These are phyloP conservation scores for Geotrichum candidum DNA, from an alignment of 1,139 yeast genomes.

Conservation along the genomic window DNA sequence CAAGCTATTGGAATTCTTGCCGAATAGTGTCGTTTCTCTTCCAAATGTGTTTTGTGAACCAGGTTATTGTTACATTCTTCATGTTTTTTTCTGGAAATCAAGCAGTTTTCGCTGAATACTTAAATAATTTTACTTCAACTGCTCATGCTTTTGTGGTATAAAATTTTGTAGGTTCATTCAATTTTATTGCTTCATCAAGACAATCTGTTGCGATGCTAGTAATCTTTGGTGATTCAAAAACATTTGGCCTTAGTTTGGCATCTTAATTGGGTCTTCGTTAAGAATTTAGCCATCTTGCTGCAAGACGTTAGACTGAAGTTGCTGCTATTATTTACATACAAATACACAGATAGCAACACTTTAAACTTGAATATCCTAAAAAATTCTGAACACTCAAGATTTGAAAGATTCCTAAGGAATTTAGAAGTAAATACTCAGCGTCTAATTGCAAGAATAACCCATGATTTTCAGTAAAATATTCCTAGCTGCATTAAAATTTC, in stretches of 20 bases:
- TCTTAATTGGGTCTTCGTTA: not conserved
- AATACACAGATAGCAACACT: too few species aligned
- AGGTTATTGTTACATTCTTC: not conserved
- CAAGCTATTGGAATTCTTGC: not conserved
- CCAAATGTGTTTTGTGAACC: not conserved
- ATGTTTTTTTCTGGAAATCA: not conserved
- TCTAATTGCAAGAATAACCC: too few species aligned
- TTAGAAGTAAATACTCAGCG: too few species aligned
- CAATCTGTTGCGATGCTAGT: not conserved
- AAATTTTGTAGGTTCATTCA: not conserved
- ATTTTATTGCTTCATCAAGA: not conserved
- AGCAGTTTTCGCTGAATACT: not conserved
- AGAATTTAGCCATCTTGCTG: not conserved
- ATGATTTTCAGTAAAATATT: too few species aligned
- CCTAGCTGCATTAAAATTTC: too few species aligned
- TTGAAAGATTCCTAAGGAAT: too few species aligned
- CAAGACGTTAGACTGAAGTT: not conserved
- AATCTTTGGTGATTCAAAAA: not conserved
- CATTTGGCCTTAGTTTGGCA: not conserved
- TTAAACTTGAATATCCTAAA: too few species aligned
- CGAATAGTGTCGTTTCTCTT: not conserved
- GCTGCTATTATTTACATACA: not conserved
- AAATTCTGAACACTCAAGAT: too few species aligned
- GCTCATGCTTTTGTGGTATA: not conserved
- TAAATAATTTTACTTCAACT: not conserved